Conservation (phyloP, 768 basidiomycete genomes). For the Candolleomyces aberdarensis region DNA sequence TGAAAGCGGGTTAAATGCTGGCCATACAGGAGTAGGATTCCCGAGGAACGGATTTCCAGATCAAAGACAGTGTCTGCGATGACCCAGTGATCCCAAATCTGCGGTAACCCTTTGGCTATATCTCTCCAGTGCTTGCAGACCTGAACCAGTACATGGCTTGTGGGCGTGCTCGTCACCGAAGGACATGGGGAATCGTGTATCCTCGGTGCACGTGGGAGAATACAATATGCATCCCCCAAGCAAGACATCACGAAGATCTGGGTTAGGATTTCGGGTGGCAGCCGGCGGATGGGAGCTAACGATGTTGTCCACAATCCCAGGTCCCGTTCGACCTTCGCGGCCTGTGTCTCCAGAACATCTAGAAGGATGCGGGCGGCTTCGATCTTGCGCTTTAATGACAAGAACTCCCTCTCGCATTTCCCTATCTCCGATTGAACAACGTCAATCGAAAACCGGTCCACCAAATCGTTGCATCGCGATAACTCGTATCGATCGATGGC, state of each 20-base stretch:
- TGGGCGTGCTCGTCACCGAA: neutral
- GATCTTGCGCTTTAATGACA: neutral
- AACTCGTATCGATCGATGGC: neutral
- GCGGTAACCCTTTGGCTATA: neutral
- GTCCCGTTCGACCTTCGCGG: neutral
- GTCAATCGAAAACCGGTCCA: neutral
- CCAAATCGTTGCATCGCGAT: neutral
- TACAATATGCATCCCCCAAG: neutral
- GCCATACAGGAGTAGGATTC: neutral
- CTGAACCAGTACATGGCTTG: neutral
- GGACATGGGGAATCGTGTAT: too few species aligned
- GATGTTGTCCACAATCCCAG: neutral
- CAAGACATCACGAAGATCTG: neutral
- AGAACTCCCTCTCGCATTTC: neutral
- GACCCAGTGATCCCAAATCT: neutral
- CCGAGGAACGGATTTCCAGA: neutral
- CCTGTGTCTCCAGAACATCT: neutral
- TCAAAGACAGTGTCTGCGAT: neutral
- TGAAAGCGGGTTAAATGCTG: too few species aligned
- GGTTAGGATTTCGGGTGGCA: neutral
- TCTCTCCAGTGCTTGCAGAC: neutral
- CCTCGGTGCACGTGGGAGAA: neutral
- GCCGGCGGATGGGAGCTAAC: neutral
- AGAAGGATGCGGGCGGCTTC: neutral
- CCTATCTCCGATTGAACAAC: neutral